A percentile compares a stretch with the other conserved stretches of the same genome.
Evolutionary conservation across 306 rosid genomes (phyloP).

Genomic region (Rosa multiflora): DNA sequence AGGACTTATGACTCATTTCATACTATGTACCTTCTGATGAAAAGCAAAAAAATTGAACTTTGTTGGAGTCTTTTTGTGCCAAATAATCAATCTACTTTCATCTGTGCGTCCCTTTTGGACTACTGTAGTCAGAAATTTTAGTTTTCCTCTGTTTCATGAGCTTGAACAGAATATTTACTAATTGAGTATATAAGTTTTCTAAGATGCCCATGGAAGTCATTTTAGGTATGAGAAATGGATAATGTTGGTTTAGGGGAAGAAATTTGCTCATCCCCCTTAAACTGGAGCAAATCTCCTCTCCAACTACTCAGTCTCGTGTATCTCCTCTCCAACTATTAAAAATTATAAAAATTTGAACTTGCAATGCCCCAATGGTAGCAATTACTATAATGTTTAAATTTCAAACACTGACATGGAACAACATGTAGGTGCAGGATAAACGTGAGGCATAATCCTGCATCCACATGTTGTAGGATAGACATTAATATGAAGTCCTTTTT

Average conservation of each 20-base stretch:
- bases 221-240: not conserved
- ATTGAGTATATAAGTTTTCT: not conserved
- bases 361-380: no score
- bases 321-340: no score
- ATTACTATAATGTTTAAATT: no score
- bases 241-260: not conserved
- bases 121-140: constrained; percentile 1
- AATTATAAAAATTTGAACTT: no score
- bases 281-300: not conserved
- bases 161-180: constrained; percentile 3
- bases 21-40: not conserved
- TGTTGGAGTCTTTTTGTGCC: not conserved
- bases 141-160: constrained; percentile 2
- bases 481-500: no score
- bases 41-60: not conserved
- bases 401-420: no score
- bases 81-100: constrained; percentile 11
- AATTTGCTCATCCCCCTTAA: not conserved
- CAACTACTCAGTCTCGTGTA: no score
- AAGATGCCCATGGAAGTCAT: no score
- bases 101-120: not conserved
- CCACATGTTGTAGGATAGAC: no score
- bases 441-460: no score
- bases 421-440: no score
- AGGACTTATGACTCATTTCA: not conserved